Base-by-base conservation (phyloP, 2,329 filamentous ascomycete genomes). In the Aspergillus sp. region DNA sequence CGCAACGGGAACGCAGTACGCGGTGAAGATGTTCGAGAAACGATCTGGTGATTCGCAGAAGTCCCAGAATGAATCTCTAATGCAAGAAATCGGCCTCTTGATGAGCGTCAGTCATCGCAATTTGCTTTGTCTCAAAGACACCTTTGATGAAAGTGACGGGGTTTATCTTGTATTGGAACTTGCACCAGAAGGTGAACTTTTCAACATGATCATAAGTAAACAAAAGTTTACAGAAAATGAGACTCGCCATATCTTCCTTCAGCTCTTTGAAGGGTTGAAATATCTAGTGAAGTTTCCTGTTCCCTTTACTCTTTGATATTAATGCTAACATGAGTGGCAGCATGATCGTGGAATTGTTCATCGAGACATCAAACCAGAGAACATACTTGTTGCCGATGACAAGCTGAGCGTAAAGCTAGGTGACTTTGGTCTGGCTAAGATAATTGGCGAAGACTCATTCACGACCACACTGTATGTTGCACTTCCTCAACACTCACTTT, bases 71-170 rank as follows among this genome's bases (percentile, higher is more conserved):
- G 91, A 96, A 59, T 89, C 91, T 2, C 77, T 98, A 46, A 91
- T 97, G 71, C 93, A 98, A 73, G 96, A 99, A 73, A 96, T 99
- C 71, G 93, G 91, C 21, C 91, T 99, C 15, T 79, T 99, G 60
- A 98, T 96, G 92, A 87, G 92, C n/a, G 91, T 99, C 60, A 96
- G 90, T 71, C 95, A 99, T 73, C 90, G 92, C 4, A 95, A 96
- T 64, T 84, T 99, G 53, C 81, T 99, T 14, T 97, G 93, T 71
- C 80, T 99, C 55, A 97, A 96, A 74, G 93, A 96, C 64, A 96
- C 92, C 0, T 99, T 96, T 72, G 90, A 96, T 68, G 95, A 99
- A 73, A 84, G 84, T 49, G 91, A 95, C 65, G 91, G 90, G 2
- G 91, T 97, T 19, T 98, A 96, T 72, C 80, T 99, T 43, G 88